Evolutionary conservation across 768 basidiomycete genomes (phyloP), one percentile per base, ranked within the genome.

Genomic region (Pleurotus salmoneostramineus): DNA sequence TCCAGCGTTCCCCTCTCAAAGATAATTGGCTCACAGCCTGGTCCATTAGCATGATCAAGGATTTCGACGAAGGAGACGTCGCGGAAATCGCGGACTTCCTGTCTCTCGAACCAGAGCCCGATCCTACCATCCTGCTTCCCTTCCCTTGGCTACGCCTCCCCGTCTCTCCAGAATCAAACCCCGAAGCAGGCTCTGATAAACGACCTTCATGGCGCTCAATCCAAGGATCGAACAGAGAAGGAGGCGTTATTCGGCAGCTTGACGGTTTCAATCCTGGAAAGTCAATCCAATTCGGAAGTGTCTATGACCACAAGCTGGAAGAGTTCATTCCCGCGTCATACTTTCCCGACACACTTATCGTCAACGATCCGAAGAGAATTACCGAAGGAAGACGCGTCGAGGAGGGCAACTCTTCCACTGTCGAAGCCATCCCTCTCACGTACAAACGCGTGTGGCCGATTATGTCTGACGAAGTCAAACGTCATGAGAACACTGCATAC

Each of bases 361-460:
- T 55, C 17, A 55, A 55, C 40, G 52, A 55, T 43, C 52, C 52
- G 27, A 35, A 55, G 40, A 40, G 52, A 14, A 43, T 40, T 40
- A 55, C 52, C 8, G 52, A 55, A n/a, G 52, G 52, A 17, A 55
- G 43, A 33, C 36, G 44, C 15, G 44, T 40, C 15, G 14, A 21
- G 14, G 32, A 55, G 10, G 27, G 43, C 3, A 14, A 14, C 2
- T 14, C 21, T 10, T 6, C 17, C 14, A 40, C n/a, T 5, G n/a
- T 55, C 7, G 37, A 55, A 43, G 17, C 36, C 15, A 40, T 7
- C 6, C 52, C 52, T 5, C 14, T 36, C 11, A 55, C 27, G 40
- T 55, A 55, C 37, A 55, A 55, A 31, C 52, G 40, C 17, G 52
- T 55, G 3, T 55, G 52, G 52, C 52, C 52, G 17, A 31, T 55